These are phyloP conservation scores for Crepidotus variabilis DNA, from an alignment of 768 basidiomycete species.

Conservation along the genomic window DNA sequence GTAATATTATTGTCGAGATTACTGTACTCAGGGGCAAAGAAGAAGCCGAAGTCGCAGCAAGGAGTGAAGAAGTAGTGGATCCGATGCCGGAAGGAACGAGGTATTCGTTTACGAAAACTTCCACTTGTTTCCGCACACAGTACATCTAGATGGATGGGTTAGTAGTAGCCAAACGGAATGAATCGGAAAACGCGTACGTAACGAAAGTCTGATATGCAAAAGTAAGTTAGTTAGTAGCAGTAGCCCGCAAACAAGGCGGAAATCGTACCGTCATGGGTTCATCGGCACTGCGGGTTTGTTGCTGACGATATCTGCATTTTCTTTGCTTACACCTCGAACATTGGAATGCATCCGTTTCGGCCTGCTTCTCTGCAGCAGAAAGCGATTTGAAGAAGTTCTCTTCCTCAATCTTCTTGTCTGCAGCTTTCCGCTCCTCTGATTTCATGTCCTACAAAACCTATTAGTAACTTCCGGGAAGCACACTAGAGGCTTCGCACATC, in stretches of 20 bases:
- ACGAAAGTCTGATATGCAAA: conserved; percentile 68
- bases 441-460: conserved; percentile 78
- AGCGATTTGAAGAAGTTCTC: conserved; percentile 90
- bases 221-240: neutral
- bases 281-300: conserved; percentile 96
- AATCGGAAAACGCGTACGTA: conserved; percentile 48
- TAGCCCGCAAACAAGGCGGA: neutral
- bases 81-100: neutral
- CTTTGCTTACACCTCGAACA: conserved; percentile 93
- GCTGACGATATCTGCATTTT: conserved; percentile 91
- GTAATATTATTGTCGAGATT: neutral
- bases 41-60: neutral
- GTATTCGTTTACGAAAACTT: conserved; percentile 32
- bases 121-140: conserved; percentile 42
- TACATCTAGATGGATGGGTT: neutral
- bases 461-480: neutral
- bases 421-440: conserved; percentile 83
- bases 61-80: neutral
- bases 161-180: conserved; percentile 3
- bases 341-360: conserved; percentile 98
- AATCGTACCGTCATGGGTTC: conserved; percentile 92
- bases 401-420: conserved; percentile 76
- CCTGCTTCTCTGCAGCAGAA: conserved; percentile 83
- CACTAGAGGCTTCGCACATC: conserved; percentile 36
- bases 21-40: neutral